Conservation (phyloP, 768 basidiomycete species). For the Boletus coccyginus region DNA sequence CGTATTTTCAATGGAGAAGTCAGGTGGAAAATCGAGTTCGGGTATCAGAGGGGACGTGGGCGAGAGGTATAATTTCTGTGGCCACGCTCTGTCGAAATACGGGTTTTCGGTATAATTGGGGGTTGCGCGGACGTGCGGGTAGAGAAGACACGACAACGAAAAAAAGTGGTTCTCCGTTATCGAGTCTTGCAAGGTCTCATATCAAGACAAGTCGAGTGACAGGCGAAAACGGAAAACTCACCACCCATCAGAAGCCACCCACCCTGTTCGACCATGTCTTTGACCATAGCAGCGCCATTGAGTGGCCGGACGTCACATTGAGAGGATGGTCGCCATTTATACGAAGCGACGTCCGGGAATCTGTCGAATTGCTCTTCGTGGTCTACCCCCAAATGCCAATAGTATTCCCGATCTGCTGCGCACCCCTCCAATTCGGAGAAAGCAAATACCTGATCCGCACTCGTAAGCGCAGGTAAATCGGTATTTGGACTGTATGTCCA, state of each 20-base stretch:
- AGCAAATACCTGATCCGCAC: conserved; percentile 41
- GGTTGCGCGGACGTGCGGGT: conserved; percentile 64
- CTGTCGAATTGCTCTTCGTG: conserved; percentile 45
- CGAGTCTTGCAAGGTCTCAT: conserved; percentile 43
- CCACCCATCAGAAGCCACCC: conserved; percentile 70
- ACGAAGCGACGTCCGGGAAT: conserved; percentile 52
- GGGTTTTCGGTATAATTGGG: conserved; percentile 55
- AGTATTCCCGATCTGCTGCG: conserved; percentile 58
- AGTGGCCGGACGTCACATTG: conserved; percentile 44
- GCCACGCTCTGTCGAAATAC: conserved; percentile 62
- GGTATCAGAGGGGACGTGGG: conserved; percentile 41
- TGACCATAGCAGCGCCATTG: conserved; percentile 43
- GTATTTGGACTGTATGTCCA: conserved; percentile 44
- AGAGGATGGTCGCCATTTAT: conserved; percentile 50
- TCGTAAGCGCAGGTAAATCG: conserved; percentile 34
- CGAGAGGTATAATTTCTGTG: conserved; percentile 61
- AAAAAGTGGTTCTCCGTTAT: conserved; percentile 75
- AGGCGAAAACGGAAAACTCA: conserved; percentile 26
- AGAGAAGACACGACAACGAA: conserved; percentile 63
- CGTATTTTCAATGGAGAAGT: conserved; percentile 54
- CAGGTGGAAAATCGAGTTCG: conserved; percentile 42
- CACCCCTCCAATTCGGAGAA: conserved; percentile 63
- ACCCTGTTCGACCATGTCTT: conserved; percentile 61
- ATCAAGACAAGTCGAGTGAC: neutral
- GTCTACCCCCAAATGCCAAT: conserved; percentile 63